A percentile compares a stretch with the other conserved stretches of the same genome.
phyloP scores from a whole-genome alignment of 176 grass and related monocot species.

The Eragrostis curvula region DNA sequence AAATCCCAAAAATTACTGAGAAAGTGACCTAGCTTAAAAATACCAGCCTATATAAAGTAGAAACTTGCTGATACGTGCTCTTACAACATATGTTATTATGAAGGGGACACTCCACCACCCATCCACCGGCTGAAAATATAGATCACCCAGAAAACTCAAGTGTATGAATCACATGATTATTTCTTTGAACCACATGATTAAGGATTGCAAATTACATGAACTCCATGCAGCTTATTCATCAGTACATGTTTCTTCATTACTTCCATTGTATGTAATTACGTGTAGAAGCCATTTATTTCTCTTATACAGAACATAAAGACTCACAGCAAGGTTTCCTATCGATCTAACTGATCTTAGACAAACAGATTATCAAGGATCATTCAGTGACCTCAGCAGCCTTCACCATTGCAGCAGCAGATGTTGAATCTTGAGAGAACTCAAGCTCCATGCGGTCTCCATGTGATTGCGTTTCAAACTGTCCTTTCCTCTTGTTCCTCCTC shows the following conservation, averaged over 20 bases:
- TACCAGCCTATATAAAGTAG: background rate
- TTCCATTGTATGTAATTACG: background rate
- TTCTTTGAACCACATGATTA: background rate
- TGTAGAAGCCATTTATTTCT: background rate
- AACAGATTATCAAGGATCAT: conserved; percentile 16
- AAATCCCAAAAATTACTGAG: background rate
- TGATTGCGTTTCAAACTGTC: background rate
- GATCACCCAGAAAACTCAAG: background rate
- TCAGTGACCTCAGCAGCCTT: background rate
- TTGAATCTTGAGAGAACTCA: background rate
- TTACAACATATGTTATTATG: background rate
- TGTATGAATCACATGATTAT: background rate
- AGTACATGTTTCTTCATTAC: background rate
- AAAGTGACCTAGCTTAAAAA: background rate
- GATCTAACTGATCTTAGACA: background rate
- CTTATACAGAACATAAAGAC: background rate
- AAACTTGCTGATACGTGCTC: background rate
- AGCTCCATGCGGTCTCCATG: conserved; percentile 14
- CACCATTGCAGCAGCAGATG: conserved; percentile 9
- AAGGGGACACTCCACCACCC: background rate
- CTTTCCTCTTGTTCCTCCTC: conserved; percentile 34
- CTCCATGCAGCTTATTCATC: background rate
- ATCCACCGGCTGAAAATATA: background rate
- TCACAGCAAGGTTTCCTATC: background rate
- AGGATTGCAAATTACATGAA: background rate